These are phyloP conservation scores for Aspergillus neotritici DNA, from an alignment of 2,329 filamentous ascomycete genomes.

Conservation along the genomic window DNA sequence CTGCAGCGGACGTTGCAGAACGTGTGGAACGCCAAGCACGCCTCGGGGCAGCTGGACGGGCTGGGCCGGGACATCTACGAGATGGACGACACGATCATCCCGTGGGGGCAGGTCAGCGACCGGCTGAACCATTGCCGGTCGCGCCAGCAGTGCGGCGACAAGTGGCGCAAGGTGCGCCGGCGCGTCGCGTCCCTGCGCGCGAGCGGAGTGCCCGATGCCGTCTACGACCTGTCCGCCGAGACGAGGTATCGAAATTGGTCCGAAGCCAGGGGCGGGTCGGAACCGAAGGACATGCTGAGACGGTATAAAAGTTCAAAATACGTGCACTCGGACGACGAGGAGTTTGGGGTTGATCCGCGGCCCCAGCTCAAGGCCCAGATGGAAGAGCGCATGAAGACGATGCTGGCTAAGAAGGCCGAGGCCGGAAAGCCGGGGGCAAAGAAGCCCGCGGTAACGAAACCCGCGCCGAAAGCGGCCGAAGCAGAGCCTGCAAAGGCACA, in stretches of 20 bases:
- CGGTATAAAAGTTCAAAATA: conserved; percentile 6
- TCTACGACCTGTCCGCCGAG: conserved; percentile 17
- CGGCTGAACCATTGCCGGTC: conserved; percentile 26
- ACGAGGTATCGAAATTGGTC: conserved; percentile 1
- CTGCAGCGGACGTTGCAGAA: conserved; percentile 26
- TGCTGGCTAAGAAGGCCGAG: too few species aligned
- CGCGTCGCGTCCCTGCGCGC: conserved; percentile 17
- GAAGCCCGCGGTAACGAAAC: too few species aligned
- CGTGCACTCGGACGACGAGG: conserved; percentile 10
- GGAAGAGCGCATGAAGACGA: too few species aligned
- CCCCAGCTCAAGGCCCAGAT: too few species aligned
- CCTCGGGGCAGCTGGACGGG: conserved; percentile 8
- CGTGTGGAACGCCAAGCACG: conserved; percentile 17
- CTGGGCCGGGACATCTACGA: conserved; percentile 34
- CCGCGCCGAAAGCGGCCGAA: too few species aligned
- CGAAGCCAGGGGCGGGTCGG: conserved; percentile 1
- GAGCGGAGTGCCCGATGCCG: conserved; percentile 20
- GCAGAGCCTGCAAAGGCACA: too few species aligned
- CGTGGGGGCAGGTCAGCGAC: conserved; percentile 31
- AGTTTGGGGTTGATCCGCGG: neutral
- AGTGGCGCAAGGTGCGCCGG: conserved; percentile 32
- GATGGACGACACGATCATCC: conserved; percentile 27
- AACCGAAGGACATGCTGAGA: conserved; percentile 1
- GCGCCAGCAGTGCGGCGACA: conserved; percentile 37
- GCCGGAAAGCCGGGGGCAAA: too few species aligned